A percentile compares a stretch with the other conserved stretches of the same genome.
Evolutionary conservation across 306 rosid genomes (phyloP).

Genomic region (Cicer chorassanicum): DNA sequence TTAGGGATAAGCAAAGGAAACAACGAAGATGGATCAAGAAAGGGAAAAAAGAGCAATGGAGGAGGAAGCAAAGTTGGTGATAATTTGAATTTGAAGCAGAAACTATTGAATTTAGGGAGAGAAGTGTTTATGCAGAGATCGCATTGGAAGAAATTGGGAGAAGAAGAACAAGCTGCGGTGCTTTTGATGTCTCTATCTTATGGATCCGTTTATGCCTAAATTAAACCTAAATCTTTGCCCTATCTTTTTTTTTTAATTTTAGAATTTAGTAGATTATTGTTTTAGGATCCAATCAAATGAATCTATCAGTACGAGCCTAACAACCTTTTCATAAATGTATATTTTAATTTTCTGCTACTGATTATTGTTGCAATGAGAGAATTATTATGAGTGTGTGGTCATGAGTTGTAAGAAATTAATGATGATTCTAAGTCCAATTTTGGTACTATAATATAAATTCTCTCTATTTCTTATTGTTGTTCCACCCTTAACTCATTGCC

Average conservation of each 20-base stretch:
- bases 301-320: conserved; percentile 23
- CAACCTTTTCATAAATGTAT: conserved; percentile 50
- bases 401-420: conserved; percentile 63
- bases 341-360: conserved; percentile 33
- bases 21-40: conserved; percentile 63
- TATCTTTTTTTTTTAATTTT: conserved; percentile 1
- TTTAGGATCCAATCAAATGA: background rate
- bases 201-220: conserved; percentile 81
- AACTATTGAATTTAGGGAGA: conserved; percentile 65
- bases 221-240: background rate
- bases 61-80: conserved; percentile 49
- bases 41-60: conserved; percentile 58
- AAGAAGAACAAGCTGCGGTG: conserved; percentile 95
- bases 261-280: conserved; percentile 32
- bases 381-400: conserved; percentile 27
- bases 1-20: conserved; percentile 70
- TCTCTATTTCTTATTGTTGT: conserved; percentile 5
- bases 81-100: conserved; percentile 62
- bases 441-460: conserved; percentile 31
- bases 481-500: background rate
- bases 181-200: conserved; percentile 88
- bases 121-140: conserved; percentile 88
- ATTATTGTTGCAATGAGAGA: conserved; percentile 43
- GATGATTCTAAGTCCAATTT: conserved; percentile 53
- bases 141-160: conserved; percentile 70